phyloP scores from a whole-genome alignment of 352 stramenopile genomes.

The Pythium brachiatum region DNA sequence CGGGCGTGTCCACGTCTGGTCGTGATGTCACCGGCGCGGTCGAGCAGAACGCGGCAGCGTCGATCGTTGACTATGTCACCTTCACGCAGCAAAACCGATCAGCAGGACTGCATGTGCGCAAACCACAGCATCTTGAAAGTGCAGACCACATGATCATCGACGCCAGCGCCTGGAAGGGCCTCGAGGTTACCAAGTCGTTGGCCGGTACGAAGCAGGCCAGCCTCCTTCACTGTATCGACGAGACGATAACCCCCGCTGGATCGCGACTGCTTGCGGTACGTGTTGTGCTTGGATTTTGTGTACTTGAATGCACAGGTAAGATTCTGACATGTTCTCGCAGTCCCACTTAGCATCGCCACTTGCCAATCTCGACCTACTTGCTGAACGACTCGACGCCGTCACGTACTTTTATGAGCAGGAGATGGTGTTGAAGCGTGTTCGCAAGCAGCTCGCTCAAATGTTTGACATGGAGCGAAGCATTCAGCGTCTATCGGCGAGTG shows the following conservation, averaged over 20 bases:
- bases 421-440: constrained; percentile 42
- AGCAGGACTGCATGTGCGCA: constrained; percentile 29
- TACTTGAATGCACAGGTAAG: not conserved
- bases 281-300: not conserved
- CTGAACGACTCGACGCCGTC: constrained; percentile 50
- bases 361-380: constrained; percentile 51
- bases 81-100: constrained; percentile 51
- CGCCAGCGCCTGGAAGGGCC: constrained; percentile 61
- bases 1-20: not conserved
- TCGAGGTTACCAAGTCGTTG: constrained; percentile 66
- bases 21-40: not conserved
- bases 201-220: constrained; percentile 55
- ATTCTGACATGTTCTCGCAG: constrained; percentile 18
- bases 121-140: constrained; percentile 56
- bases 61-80: constrained; percentile 64
- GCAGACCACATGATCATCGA: constrained; percentile 83
- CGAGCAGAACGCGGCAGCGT: constrained; percentile 22
- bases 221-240: constrained; percentile 67
- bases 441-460: constrained; percentile 53
- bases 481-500: constrained; percentile 55
- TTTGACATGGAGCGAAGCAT: constrained; percentile 75
- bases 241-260: constrained; percentile 56
- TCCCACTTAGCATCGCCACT: constrained; percentile 64
- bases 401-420: constrained; percentile 48
- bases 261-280: constrained; percentile 62